A percentile compares a stretch with the other conserved stretches of the same genome.
Evolutionary conservation across 805 yeast genomes (phyloP).

Genomic region (Ogataea zsoltii): DNA sequence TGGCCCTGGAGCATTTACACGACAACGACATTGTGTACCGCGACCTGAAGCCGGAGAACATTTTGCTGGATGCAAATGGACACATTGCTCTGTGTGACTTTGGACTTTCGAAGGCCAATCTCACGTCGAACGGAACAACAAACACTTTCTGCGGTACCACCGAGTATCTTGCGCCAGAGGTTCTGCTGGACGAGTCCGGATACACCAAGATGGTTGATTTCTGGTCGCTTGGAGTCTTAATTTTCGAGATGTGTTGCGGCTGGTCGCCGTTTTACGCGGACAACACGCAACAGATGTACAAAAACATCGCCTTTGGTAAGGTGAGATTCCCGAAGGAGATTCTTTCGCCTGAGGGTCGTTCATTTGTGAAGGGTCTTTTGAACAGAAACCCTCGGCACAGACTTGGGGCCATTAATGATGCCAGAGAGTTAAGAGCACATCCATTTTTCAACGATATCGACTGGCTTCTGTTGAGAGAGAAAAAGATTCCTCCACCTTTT

Average conservation of each 20-base stretch:
- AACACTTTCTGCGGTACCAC: slow-evolving; percentile 99
- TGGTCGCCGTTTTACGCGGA: slow-evolving; percentile 99
- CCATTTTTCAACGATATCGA: slow-evolving; percentile 90
- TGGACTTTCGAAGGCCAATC: slow-evolving; percentile 92
- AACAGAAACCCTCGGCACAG: slow-evolving; percentile 96
- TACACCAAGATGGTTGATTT: slow-evolving; percentile 99
- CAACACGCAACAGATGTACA: slow-evolving; percentile 97
- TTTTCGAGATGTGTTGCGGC: slow-evolving; percentile 99
- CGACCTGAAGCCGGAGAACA: slow-evolving; percentile 96
- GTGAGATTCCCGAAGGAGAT: slow-evolving; percentile 97
- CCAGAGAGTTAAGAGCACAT: slow-evolving; percentile 88
- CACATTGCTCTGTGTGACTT: slow-evolving; percentile 97
- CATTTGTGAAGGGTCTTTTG: slow-evolving; percentile 91
- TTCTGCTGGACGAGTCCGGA: slow-evolving; percentile 90
- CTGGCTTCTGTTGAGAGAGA: slow-evolving; percentile 77
- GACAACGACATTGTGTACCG: slow-evolving; percentile 95
- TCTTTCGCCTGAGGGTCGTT: slow-evolving; percentile 86
- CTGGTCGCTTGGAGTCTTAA: slow-evolving; percentile 96
- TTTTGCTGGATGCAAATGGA: slow-evolving; percentile 92
- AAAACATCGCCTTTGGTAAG: slow-evolving; percentile 97
- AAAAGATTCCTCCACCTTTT: slow-evolving; percentile 93
- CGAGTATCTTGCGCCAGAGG: slow-evolving; percentile 97
- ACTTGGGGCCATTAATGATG: slow-evolving; percentile 88
- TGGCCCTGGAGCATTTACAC: slow-evolving; percentile 92
- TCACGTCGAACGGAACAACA: slow-evolving; percentile 83